Percentiles rank a stretch among this genome's conserved stretches.
phyloP scores from a whole-genome alignment of 495 filamentous ascomycete species.

The Astrothelium subdiscretum region DNA sequence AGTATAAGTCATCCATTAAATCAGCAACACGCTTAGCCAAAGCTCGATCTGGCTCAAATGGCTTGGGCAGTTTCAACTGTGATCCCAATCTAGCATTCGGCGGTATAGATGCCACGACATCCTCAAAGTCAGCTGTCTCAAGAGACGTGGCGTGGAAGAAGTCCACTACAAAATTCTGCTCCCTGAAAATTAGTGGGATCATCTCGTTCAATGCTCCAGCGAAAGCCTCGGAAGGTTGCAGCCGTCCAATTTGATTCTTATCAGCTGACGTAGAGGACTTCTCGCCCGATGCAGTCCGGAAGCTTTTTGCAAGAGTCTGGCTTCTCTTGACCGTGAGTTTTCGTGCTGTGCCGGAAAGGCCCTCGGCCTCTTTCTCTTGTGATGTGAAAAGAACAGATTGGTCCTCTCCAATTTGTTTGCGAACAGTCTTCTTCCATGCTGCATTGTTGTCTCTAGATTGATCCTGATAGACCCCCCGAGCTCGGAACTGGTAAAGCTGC shows the following conservation, averaged over 20 bases:
- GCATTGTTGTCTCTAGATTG: constrained; percentile 70
- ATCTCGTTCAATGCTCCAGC: constrained; percentile 66
- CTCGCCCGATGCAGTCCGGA: constrained; percentile 57
- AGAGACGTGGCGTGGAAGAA: constrained; percentile 84
- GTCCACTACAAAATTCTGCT: constrained; percentile 89
- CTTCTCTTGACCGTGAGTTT: constrained; percentile 88
- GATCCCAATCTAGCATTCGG: constrained; percentile 58
- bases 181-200: constrained; percentile 65
- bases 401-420: constrained; percentile 62
- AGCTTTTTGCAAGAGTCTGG: constrained; percentile 65
- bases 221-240: constrained; percentile 75
- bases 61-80: constrained; percentile 56
- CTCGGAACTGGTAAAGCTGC: constrained; percentile 64
- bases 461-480: constrained; percentile 63
- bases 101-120: constrained; percentile 52
- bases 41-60: constrained; percentile 73
- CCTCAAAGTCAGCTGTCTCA: constrained; percentile 65
- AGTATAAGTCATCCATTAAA: constrained; percentile 78
- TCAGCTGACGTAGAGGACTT: constrained; percentile 48
- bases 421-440: constrained; percentile 72
- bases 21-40: constrained; percentile 67
- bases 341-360: constrained; percentile 45
- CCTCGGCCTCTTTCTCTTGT: constrained; percentile 58
- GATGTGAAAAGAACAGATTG: constrained; percentile 77
- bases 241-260: constrained; percentile 51